A percentile compares a stretch with the other conserved stretches of the same genome.
These are phyloP conservation scores for Blastobotrys persicus DNA, from an alignment of 1,139 yeast genomes.

Conservation along the genomic window DNA sequence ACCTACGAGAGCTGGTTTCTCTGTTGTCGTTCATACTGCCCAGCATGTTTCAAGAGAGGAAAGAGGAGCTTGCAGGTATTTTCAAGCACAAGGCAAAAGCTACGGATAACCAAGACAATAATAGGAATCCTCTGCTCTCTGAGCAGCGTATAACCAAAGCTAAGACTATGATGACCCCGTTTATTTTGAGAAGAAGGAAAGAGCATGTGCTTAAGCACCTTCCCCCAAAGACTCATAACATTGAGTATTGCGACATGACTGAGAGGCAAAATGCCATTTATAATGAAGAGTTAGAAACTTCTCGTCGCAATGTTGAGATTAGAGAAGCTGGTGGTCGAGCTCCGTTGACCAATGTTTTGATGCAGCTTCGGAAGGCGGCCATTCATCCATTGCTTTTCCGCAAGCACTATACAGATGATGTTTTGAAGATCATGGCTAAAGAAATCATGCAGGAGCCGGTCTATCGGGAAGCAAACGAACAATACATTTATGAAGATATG, in stretches of 20 bases:
- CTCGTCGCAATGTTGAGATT: slow-evolving; percentile 51
- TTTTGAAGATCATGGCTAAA: slow-evolving; percentile 63
- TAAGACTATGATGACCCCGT: slow-evolving; percentile 97
- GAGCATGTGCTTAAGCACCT: slow-evolving; percentile 86
- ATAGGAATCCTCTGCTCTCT: slow-evolving; percentile 77
- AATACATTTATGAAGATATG: slow-evolving; percentile 88
- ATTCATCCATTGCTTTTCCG: slow-evolving; percentile 96
- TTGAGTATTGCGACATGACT: slow-evolving; percentile 63
- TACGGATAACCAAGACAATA: slow-evolving; percentile 41
- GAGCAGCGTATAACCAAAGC: slow-evolving; percentile 92
- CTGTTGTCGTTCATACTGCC: slow-evolving; percentile 90
- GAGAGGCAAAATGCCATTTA: slow-evolving; percentile 60
- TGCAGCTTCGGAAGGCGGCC: slow-evolving; percentile 95
- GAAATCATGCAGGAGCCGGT: slow-evolving; percentile 78
- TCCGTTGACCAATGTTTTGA: slow-evolving; percentile 54
- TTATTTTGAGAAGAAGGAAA: slow-evolving; percentile 86
- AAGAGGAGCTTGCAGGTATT: slow-evolving; percentile 75
- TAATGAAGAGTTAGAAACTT: slow-evolving; percentile 51
- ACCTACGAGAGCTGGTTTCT: slow-evolving; percentile 84
- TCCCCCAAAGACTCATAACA: slow-evolving; percentile 68
- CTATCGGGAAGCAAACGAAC: slow-evolving; percentile 69
- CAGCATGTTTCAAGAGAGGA: slow-evolving; percentile 69
- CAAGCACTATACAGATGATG: slow-evolving; percentile 52
- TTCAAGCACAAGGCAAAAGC: slow-evolving; percentile 84
- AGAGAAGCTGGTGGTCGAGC: slow-evolving; percentile 36